phyloP scores from a whole-genome alignment of 192 early-diverging fungal genomes.

The Coemansia sp. region DNA sequence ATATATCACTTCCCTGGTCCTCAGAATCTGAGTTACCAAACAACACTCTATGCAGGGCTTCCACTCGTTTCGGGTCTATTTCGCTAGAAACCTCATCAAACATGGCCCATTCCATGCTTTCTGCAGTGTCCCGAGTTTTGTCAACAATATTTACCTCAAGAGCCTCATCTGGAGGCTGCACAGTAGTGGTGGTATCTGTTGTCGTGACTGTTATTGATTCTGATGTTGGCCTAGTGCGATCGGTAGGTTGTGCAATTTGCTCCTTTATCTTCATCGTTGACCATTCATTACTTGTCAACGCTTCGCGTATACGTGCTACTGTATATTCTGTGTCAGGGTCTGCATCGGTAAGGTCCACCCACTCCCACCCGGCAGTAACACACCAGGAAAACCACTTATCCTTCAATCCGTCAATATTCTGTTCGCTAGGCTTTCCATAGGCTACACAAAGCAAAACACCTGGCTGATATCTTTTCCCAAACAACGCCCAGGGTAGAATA shows the following conservation, averaged over 20 bases:
- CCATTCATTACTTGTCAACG: constrained; percentile 45
- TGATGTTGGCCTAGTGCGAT: not conserved
- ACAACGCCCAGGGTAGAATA: constrained; percentile 46
- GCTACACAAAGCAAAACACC: constrained; percentile 39
- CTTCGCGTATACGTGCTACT: constrained; percentile 32
- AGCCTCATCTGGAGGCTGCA: not conserved
- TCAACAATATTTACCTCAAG: not conserved
- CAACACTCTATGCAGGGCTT: constrained; percentile 16
- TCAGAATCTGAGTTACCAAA: constrained; percentile 6
- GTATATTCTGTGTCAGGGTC: constrained; percentile 45
- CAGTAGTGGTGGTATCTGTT: constrained; percentile 2
- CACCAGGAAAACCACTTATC: constrained; percentile 46
- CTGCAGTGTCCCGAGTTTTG: not conserved
- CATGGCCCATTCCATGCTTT: constrained; percentile 34
- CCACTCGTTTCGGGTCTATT: constrained; percentile 20
- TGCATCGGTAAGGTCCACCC: constrained; percentile 46
- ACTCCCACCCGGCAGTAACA: constrained; percentile 42
- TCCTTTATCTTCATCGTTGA: constrained; percentile 17
- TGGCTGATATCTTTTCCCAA: constrained; percentile 18
- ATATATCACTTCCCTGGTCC: constrained; percentile 13
- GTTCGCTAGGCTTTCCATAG: not conserved
- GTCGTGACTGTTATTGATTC: constrained; percentile 1
- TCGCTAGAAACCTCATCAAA: constrained; percentile 24
- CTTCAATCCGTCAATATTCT: not conserved
- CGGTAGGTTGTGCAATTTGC: not conserved